These are phyloP conservation scores for Coccomyxa sp. DNA, from an alignment of 139 green algal genomes.

Conservation along the genomic window DNA sequence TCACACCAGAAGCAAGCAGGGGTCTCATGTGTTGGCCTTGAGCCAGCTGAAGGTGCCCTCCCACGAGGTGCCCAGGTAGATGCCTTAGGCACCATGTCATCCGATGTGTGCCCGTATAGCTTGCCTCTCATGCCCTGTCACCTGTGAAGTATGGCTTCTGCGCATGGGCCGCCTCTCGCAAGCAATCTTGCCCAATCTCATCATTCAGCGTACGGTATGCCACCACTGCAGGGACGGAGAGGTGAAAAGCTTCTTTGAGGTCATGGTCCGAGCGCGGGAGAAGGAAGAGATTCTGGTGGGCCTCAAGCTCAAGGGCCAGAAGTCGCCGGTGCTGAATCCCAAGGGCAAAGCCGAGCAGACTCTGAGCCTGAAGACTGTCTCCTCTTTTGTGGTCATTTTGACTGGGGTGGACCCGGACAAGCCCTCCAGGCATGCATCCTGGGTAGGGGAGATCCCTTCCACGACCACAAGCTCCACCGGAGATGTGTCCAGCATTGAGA, in stretches of 20 bases:
- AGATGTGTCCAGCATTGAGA: too few relatives aligned
- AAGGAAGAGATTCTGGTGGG: conserved; percentile 43
- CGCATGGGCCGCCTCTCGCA: too few relatives aligned
- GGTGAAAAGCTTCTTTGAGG: conserved; percentile 40
- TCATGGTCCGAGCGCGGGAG: conserved; percentile 30
- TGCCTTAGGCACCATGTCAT: too few relatives aligned
- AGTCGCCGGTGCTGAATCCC: background rate
- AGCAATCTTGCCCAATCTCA: too few relatives aligned
- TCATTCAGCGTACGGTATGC: too few relatives aligned
- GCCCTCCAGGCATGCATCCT: background rate
- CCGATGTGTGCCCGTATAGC: too few relatives aligned
- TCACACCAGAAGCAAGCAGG: too few relatives aligned
- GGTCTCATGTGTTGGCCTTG: too few relatives aligned
- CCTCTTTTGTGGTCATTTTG: background rate
- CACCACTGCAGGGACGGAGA: conserved; percentile 13
- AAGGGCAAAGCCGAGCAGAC: background rate
- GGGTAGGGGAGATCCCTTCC: background rate
- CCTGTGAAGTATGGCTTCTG: too few relatives aligned
- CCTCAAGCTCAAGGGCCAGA: conserved; percentile 37
- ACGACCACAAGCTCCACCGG: background rate
- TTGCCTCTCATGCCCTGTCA: too few relatives aligned
- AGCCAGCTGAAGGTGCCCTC: too few relatives aligned
- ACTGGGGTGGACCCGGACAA: background rate
- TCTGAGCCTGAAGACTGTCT: background rate
- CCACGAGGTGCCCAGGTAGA: too few relatives aligned